Base-by-base conservation (phyloP, 2,329 filamentous ascomycete species). In the Scedosporium apiospermum region DNA sequence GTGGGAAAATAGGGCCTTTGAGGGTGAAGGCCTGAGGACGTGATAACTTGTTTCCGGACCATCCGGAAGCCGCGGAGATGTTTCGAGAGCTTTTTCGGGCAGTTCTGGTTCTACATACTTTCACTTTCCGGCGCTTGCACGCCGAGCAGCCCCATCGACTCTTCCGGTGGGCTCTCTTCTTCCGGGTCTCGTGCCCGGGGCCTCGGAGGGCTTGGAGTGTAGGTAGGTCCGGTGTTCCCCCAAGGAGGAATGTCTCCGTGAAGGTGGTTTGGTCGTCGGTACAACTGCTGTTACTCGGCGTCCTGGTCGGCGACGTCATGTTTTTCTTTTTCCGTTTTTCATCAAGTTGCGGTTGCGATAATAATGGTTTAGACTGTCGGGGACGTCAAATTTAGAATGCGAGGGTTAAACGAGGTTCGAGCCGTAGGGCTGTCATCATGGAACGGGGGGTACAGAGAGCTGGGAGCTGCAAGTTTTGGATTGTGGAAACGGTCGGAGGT, bases 121-220 rank as follows among this genome's bases (percentile, higher is more conserved):
- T 72, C n/a, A 72, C 70, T 59, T 69, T 71, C 27, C 70, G 63
- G 38, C 64, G 63, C 63, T 72, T 72, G 53, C 71, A 72, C 12
- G 65, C 63, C 9, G 65, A 53, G 53, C 70, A 72, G 0, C 70
- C 70, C 10, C 64, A 62, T 34, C 69, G 65, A 34, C 70, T 71
- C 65, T 72, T 72, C 65, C 66, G 63, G 27, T 72, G 70, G 21
- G 68, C 65, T 51, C 65, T 63, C 62, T 68, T 67, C 63, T 65
- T 66, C 18, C 68, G 67, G 12, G 30, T 41, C 46, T 61, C 60
- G 30, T 51, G 44, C n/a, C 30, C 60, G 10, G 60, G 49, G 10
- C 49, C 49, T n/a, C 49, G 27, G 34, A 61, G 49, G 27, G 46
- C 60, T n/a, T 55, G n/a, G 27, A 61, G 49, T 5, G 60, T 55